Evolutionary conservation across 352 stramenopile species (phyloP), one percentile per base, ranked within the genome.

Genomic region (Globisporangium rhizosaccharum): DNA sequence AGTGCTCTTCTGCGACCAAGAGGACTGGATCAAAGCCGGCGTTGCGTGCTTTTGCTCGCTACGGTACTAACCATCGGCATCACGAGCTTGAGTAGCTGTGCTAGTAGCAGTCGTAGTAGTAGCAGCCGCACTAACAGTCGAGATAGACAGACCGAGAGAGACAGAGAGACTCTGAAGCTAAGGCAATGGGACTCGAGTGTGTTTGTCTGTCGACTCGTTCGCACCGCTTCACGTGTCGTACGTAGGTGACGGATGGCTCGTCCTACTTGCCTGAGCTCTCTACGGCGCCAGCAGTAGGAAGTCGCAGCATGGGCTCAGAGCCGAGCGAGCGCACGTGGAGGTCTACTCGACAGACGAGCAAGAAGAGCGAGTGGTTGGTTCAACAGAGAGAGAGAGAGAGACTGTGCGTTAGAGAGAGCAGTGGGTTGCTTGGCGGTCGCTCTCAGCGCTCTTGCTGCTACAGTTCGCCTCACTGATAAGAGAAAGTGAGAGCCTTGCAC

Each of bases 21-120:
- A 95, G 57, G 88, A 90, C 56, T 97, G 90, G 83, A 97, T 97
- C 66, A 97, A 97, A 65, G 92, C 88, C 9, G 92, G 92, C 30
- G 92, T 98, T 14, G 92, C 90, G n/a, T 86, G 80, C 56, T 98
- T 98, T 60, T 75, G 87, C 39, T 95, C 87, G 39, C 77, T 98
- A 51, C 80, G 85, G 48, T 97, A 96, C 63, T 97, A 90, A 77
- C 3, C 7, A 17, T 58, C 9, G 20, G 9, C 9, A 37, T n/a
- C 33, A 15, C 28, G 28, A 6, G 28, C 28, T 33, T 23, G 23
- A 23, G 23, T 23, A 23, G 23, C 23, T 23, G 23, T 23, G 23
- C 0, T 23, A 23, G 28, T 6, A 33, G 28, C 28, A 33, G 28
- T 33, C 28, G 28, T 33, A 33, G 28, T 33, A 33, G 28, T 23